Conservation (phyloP, 169 alveolate genomes). For the Ichthyophthirius multifiliis region DNA sequence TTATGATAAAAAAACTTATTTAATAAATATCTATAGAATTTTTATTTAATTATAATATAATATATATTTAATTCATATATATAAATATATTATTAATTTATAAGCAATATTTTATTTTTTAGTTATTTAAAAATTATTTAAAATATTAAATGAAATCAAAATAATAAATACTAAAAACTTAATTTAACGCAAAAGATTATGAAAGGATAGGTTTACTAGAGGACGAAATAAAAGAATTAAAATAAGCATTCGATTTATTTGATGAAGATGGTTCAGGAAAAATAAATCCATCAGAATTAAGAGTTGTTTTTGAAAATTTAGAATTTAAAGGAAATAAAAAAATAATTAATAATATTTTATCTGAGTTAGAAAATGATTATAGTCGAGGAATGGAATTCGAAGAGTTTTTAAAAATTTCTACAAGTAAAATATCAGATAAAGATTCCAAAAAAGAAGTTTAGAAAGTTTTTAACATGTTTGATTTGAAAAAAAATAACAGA, state of each 20-base stretch:
- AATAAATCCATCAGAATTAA: constrained; percentile 35
- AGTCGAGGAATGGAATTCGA: constrained; percentile 33
- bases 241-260: constrained; percentile 40
- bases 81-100: too few species aligned
- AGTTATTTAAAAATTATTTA: too few species aligned
- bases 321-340: constrained; percentile 16
- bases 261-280: constrained; percentile 30
- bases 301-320: constrained; percentile 33
- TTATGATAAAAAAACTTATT: too few species aligned
- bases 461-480: constrained; percentile 66
- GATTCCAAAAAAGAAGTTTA: constrained; percentile 51
- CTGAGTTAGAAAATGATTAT: constrained; percentile 34
- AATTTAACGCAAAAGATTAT: background rate
- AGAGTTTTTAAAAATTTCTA: constrained; percentile 33
- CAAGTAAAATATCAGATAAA: constrained; percentile 48
- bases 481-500: constrained; percentile 50
- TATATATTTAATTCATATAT: too few species aligned
- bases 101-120: too few species aligned
- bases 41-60: too few species aligned
- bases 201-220: background rate
- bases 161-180: too few species aligned
- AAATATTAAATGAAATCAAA: too few species aligned
- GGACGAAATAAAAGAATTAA: constrained; percentile 6
- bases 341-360: constrained; percentile 24
- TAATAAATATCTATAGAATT: too few species aligned